A percentile compares a stretch with the other conserved stretches of the same genome.
Evolutionary conservation across 2,329 filamentous ascomycete genomes (phyloP).

Genomic region (Metarhizium sp.): DNA sequence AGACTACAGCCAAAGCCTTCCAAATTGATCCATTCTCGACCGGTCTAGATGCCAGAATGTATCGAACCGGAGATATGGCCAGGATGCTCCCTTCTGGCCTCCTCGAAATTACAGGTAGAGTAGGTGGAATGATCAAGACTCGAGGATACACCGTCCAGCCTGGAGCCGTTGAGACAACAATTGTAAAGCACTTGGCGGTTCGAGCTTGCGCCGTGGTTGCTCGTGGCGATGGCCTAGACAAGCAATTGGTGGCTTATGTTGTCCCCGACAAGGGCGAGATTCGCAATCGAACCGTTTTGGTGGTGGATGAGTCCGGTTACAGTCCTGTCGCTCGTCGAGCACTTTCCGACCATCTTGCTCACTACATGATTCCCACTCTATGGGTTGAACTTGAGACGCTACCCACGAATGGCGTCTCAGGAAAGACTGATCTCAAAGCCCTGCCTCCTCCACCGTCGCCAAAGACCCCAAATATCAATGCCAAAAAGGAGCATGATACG

Average conservation of each 20-base stretch:
- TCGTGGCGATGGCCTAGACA: conserved; percentile 66
- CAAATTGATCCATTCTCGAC: conserved; percentile 53
- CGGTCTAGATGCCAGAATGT: conserved; percentile 56
- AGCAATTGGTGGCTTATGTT: conserved; percentile 68
- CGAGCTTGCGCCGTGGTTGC: conserved; percentile 62
- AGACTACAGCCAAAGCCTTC: conserved; percentile 67
- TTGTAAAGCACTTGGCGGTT: conserved; percentile 60
- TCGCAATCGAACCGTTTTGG: conserved; percentile 48
- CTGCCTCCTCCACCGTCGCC: conserved; percentile 56
- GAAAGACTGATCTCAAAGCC: conserved; percentile 65
- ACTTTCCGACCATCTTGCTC: conserved; percentile 58
- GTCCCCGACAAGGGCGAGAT: conserved; percentile 55
- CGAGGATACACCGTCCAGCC: conserved; percentile 72
- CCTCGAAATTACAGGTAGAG: conserved; percentile 66
- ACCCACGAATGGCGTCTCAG: conserved; percentile 69
- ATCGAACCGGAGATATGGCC: conserved; percentile 64
- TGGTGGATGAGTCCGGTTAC: conserved; percentile 62
- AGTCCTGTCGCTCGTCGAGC: conserved; percentile 59
- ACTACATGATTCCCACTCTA: conserved; percentile 74
- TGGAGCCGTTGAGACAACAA: conserved; percentile 65
- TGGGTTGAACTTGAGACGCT: conserved; percentile 66
- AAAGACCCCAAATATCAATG: conserved; percentile 29
- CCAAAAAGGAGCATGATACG: conserved; percentile 44
- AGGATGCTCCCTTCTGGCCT: conserved; percentile 56
- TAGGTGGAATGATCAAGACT: conserved; percentile 73